phyloP scores from a whole-genome alignment of 768 basidiomycete genomes.

The Mycena vulgaris region DNA sequence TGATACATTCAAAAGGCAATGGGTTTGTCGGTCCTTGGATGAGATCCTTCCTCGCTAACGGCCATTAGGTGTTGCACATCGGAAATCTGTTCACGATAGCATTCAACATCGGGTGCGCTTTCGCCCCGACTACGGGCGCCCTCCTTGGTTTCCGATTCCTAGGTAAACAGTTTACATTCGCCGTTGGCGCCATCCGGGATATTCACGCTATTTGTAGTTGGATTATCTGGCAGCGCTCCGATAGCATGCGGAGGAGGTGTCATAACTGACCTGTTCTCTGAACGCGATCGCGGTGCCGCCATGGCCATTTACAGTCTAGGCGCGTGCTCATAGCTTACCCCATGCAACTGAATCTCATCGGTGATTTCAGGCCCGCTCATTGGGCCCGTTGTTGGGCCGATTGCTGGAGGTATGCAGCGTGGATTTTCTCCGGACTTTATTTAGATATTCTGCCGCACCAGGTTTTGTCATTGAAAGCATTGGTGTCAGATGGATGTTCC shows the following conservation, averaged over 20 bases:
- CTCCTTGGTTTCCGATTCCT: slow-evolving; percentile 72
- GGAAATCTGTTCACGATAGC: slow-evolving; percentile 64
- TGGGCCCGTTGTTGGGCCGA: slow-evolving; percentile 63
- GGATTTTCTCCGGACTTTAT: background rate
- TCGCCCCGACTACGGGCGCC: slow-evolving; percentile 59
- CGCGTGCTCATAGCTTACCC: background rate
- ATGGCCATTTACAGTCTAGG: slow-evolving; percentile 64
- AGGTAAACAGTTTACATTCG: slow-evolving; percentile 52
- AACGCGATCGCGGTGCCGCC: slow-evolving; percentile 68
- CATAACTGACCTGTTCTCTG: slow-evolving; percentile 69
- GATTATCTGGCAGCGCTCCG: slow-evolving; percentile 68
- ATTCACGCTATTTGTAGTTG: too few species aligned
- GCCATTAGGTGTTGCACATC: slow-evolving; percentile 39
- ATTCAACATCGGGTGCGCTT: slow-evolving; percentile 72
- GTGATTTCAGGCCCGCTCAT: slow-evolving; percentile 63
- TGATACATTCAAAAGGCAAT: slow-evolving; percentile 23
- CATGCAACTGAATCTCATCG: background rate
- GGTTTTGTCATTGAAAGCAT: slow-evolving; percentile 66
- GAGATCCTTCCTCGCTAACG: background rate
- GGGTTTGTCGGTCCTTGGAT: slow-evolving; percentile 14
- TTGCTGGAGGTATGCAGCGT: slow-evolving; percentile 52
- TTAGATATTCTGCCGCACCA: background rate
- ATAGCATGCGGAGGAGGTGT: slow-evolving; percentile 68
- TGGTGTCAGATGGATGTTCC: slow-evolving; percentile 67
- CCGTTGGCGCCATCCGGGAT: too few species aligned